phyloP scores from a whole-genome alignment of 2,329 filamentous ascomycete genomes.

The Calonectria multiphialidica region DNA sequence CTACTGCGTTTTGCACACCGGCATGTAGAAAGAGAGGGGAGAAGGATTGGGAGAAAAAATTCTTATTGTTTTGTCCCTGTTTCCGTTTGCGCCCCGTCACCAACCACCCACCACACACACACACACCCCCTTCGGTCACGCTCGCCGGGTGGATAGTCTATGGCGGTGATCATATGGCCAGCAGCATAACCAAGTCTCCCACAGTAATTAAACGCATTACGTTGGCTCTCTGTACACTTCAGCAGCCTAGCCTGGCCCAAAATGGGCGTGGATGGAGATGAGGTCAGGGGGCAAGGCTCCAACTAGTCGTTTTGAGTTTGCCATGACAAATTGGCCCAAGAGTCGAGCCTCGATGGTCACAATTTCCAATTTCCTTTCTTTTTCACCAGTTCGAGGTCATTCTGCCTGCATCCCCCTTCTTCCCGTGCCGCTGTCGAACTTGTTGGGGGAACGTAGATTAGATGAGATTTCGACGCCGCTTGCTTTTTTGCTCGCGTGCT shows the following conservation, averaged over 20 bases:
- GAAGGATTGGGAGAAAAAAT: background rate
- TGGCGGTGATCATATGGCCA: slow-evolving; percentile 4
- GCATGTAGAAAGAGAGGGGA: background rate
- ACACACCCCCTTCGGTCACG: background rate
- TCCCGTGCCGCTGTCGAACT: slow-evolving; percentile 9
- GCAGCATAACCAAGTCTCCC: slow-evolving; percentile 5
- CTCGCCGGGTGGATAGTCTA: background rate
- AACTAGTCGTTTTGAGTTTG: slow-evolving; percentile 10
- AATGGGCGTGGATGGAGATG: slow-evolving; percentile 10
- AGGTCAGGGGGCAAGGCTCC: slow-evolving; percentile 9
- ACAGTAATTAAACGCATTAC: slow-evolving; percentile 18
- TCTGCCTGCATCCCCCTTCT: background rate
- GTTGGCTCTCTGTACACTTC: slow-evolving; percentile 6
- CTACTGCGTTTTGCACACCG: background rate
- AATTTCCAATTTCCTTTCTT: slow-evolving; percentile 22
- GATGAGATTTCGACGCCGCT: background rate
- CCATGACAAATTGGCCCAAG: slow-evolving; percentile 27
- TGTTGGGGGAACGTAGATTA: background rate
- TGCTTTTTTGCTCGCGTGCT: slow-evolving; percentile 17
- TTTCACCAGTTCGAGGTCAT: slow-evolving; percentile 11
- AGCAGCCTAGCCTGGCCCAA: background rate
- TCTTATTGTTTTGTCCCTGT: background rate
- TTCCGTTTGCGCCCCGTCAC: background rate
- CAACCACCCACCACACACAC: background rate
- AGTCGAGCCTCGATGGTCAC: slow-evolving; percentile 15